Conservation (phyloP, 208 protist genomes). For the Leptomonas pyrrhocoris region DNA sequence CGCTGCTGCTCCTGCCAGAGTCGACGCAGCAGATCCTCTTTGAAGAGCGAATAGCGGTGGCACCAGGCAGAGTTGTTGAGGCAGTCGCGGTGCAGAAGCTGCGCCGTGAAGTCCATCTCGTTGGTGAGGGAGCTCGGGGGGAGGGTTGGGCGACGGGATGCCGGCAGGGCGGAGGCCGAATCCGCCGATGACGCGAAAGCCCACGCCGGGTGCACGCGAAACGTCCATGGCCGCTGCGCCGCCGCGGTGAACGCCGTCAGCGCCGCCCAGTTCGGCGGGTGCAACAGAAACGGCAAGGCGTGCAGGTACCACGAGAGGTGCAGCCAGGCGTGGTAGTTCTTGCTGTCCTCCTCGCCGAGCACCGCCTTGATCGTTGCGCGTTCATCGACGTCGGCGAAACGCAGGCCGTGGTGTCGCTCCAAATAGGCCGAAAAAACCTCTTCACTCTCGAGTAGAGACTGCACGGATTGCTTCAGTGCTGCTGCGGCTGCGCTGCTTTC, state of each 20-base stretch:
- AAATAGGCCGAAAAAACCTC: slow-evolving; percentile 36
- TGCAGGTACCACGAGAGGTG: slow-evolving; percentile 77
- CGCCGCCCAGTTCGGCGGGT: slow-evolving; percentile 30
- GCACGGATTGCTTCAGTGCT: not conserved
- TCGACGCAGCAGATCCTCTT: slow-evolving; percentile 42
- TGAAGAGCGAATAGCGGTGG: slow-evolving; percentile 66
- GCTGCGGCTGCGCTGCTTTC: not conserved
- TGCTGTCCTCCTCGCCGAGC: slow-evolving; percentile 50
- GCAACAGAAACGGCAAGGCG: slow-evolving; percentile 61
- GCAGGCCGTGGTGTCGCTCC: slow-evolving; percentile 32
- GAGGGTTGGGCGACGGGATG: slow-evolving; percentile 14
- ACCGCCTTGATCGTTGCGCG: slow-evolving; percentile 43
- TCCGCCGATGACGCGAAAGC: not conserved
- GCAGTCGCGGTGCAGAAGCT: slow-evolving; percentile 56
- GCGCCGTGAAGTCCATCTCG: slow-evolving; percentile 62
- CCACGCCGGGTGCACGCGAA: slow-evolving; percentile 26
- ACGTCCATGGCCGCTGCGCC: not conserved
- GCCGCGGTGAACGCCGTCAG: slow-evolving; percentile 12
- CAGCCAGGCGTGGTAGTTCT: slow-evolving; percentile 89
- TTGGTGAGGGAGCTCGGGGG: slow-evolving; percentile 46
- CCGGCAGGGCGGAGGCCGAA: not conserved
- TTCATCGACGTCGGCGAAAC: slow-evolving; percentile 72
- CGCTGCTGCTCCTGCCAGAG: slow-evolving; percentile 26
- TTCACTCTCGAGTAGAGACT: slow-evolving; percentile 3
- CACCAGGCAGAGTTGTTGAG: slow-evolving; percentile 89